Conservation (phyloP, 352 stramenopile genomes). For the Thalassiosira ordinaria region DNA sequence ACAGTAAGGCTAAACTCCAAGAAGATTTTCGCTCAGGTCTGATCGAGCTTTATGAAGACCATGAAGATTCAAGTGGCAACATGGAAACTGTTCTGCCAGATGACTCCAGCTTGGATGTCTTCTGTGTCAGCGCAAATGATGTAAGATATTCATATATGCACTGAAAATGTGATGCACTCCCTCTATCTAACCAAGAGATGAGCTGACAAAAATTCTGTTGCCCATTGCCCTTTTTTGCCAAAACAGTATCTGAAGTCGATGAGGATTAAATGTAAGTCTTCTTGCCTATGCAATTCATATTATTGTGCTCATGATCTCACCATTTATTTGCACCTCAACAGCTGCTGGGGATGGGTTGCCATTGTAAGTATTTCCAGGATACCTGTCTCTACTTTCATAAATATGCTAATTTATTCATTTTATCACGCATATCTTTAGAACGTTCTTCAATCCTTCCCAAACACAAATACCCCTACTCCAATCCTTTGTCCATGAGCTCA, state of each 20-base stretch:
- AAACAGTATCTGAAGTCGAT: conserved; percentile 61
- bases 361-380: neutral
- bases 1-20: conserved; percentile 51
- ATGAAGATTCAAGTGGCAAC: neutral
- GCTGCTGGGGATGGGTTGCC: conserved; percentile 1
- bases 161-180: no score
- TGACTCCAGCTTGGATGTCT: conserved; percentile 55
- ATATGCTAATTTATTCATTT: no score
- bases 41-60: conserved; percentile 51
- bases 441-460: conserved; percentile 32
- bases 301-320: neutral
- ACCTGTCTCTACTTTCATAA: no score
- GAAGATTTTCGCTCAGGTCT: conserved; percentile 56
- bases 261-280: conserved; percentile 36
- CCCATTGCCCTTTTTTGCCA: no score
- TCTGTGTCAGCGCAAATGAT: conserved; percentile 61
- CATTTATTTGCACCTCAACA: neutral
- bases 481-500: conserved; percentile 41
- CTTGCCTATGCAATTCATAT: neutral
- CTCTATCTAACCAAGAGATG: no score
- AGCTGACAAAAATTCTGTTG: no score
- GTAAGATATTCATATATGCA: no score
- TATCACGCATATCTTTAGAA: no score
- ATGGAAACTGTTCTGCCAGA: neutral
- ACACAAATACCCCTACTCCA: conserved; percentile 55